These are phyloP conservation scores for Plantago elongata DNA, from an alignment of 257 asterid genomes.

Conservation along the genomic window DNA sequence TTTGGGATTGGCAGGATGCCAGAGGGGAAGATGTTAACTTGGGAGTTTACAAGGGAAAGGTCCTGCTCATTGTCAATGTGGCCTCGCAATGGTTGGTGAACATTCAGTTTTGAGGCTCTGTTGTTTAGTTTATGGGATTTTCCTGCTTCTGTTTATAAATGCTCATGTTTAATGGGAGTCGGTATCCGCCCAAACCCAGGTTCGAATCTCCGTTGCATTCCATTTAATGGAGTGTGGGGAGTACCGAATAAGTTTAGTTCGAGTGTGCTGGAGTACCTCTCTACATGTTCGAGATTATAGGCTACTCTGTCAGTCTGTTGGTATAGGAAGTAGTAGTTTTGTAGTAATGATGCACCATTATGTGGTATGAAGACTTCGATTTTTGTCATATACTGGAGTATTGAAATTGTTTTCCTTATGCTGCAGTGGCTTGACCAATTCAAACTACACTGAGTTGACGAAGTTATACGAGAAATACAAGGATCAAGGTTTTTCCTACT, in stretches of 20 bases:
- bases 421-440: conserved; percentile 80
- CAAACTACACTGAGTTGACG: conserved; percentile 72
- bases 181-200: too few relatives aligned
- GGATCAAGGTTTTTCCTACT: conserved; percentile 58
- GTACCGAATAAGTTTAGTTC: not conserved
- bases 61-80: conserved; percentile 74
- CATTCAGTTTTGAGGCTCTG: not conserved
- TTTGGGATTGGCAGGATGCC: conserved; percentile 48
- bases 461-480: conserved; percentile 62
- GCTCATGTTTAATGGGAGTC: too few relatives aligned
- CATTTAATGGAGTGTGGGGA: too few relatives aligned
- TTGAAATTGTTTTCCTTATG: conserved; percentile 16
- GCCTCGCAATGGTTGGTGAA: conserved; percentile 71
- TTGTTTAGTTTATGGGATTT: not conserved
- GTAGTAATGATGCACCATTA: too few relatives aligned
- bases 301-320: too few relatives aligned
- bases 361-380: too few relatives aligned
- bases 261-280: not conserved
- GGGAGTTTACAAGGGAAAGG: conserved; percentile 70
- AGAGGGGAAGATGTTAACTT: conserved; percentile 71
- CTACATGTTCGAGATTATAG: too few relatives aligned
- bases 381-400: not conserved
- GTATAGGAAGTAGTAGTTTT: too few relatives aligned
- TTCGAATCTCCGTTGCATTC: too few relatives aligned
- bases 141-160: too few relatives aligned